phyloP scores from a whole-genome alignment of 805 yeast species.

The Suhomyces canberraensis region DNA sequence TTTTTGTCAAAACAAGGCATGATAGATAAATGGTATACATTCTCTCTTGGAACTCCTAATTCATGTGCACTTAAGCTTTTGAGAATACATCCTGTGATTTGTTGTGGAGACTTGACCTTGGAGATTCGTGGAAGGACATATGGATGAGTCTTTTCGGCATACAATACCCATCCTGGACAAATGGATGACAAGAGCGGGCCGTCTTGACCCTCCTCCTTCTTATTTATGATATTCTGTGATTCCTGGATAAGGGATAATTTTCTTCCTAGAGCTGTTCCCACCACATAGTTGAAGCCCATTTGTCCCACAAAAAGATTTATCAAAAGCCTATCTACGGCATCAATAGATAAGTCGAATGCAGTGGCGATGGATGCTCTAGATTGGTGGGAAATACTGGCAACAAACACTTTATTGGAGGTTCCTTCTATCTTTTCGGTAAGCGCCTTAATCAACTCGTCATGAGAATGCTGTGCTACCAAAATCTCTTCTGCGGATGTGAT shows the following conservation, averaged over 20 bases:
- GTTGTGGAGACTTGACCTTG: conserved; percentile 85
- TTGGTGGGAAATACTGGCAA: conserved; percentile 82
- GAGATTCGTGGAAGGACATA: conserved; percentile 69
- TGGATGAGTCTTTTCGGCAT: conserved; percentile 95
- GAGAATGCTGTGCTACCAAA: conserved; percentile 85
- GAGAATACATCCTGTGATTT: conserved; percentile 77
- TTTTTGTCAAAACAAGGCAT: conserved; percentile 99
- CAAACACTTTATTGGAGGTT: conserved; percentile 45
- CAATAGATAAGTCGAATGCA: conserved; percentile 54
- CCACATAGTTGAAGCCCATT: conserved; percentile 69
- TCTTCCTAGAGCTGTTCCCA: conserved; percentile 84
- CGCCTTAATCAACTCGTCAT: conserved; percentile 67
- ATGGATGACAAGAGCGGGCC: conserved; percentile 65
- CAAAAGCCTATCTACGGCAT: conserved; percentile 58
- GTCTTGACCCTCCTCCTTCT: conserved; percentile 25
- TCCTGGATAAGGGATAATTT: conserved; percentile 53
- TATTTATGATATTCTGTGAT: conserved; percentile 42
- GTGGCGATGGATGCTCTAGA: conserved; percentile 77
- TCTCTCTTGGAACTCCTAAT: conserved; percentile 23
- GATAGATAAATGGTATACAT: conserved; percentile 75
- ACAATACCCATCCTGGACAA: conserved; percentile 96
- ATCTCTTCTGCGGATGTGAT: conserved; percentile 97
- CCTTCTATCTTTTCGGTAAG: conserved; percentile 30
- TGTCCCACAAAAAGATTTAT: conserved; percentile 53
- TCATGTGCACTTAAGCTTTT: conserved; percentile 48